A percentile compares a stretch with the other conserved stretches of the same genome.
Conservation (phyloP, 2,329 filamentous ascomycete genomes). For the Pestalotiopsis sp. region DNA sequence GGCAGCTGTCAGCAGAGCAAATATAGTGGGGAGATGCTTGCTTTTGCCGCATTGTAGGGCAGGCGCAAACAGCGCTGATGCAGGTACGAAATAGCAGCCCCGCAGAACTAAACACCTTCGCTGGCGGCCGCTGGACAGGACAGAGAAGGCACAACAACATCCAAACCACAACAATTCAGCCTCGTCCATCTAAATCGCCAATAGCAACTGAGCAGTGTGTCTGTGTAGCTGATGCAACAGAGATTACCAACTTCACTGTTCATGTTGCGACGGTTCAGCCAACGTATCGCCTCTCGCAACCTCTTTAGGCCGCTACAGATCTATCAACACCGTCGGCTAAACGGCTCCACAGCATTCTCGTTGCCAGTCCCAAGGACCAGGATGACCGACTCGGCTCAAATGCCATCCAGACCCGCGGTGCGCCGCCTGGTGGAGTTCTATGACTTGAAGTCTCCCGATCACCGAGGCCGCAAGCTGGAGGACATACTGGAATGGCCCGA, state of each 20-base stretch:
- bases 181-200: neutral
- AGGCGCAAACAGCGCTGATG: no score
- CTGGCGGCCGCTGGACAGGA: neutral
- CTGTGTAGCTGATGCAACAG: neutral
- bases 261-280: neutral
- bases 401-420: constrained; percentile 11
- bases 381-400: neutral
- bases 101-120: no score
- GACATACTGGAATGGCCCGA: constrained; percentile 48
- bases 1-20: no score
- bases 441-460: constrained; percentile 39
- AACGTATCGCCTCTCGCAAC: neutral
- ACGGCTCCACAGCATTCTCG: neutral
- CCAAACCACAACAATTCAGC: neutral
- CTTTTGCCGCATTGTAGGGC: no score
- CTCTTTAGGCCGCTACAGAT: neutral
- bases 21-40: no score
- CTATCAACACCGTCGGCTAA: neutral
- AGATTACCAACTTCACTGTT: neutral
- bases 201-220: neutral
- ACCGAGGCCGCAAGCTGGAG: constrained; percentile 42
- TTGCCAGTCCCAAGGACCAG: neutral
- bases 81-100: neutral
- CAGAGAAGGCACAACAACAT: neutral
- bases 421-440: constrained; percentile 45